Base-by-base conservation (phyloP, 2,329 filamentous ascomycete genomes). In the Fusarium brachygibbosum region DNA sequence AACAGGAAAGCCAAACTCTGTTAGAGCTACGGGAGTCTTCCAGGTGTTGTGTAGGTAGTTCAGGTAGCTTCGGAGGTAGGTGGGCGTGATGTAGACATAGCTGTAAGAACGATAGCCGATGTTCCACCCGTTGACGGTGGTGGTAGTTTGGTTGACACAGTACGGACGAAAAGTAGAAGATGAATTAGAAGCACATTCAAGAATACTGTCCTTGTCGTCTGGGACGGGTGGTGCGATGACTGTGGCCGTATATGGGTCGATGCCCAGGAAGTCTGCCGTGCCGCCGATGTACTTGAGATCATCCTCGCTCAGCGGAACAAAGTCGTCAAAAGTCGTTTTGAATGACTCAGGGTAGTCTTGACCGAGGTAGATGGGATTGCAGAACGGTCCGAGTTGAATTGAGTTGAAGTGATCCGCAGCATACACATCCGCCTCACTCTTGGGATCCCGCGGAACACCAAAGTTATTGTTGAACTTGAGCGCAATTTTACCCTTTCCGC, bases 31-130 rank as follows among this genome's bases (percentile, higher is more conserved):
- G 0, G 85, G 84, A 0, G 76, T 74, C 32, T 77, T 82, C 80
- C 84, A 90, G 0, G 85, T 88, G 75, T 88, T 88, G 80, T 84
- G 87, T 3, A 90, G 77, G 70, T 89, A 90, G 67, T 80, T 83
- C 6, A 88, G 79, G 65, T 86, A 85, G 54, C 80, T 81, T 53
- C 86, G 82, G n/a, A 90, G 81, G 68, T 87, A 89, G 3, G 80
- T 82, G 0, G 87, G 88, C 0, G 88, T 85, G 34, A 85, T 84
- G 76, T 89, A 88, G n/a, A 86, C 83, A 70, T 88, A 87, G 3
- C 81, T 81, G 34, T 86, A 78, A 3, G 85, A 87, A 14, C 82
- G 79, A 64, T 88, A 87, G 21, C 87, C 87, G 49, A 89, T 85
- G 68, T 85, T 79, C 87, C 87, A 90, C 4, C 86, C 86, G 31